Conservation (phyloP, 176 grass and related monocot genomes). For the Musa itinerans region DNA sequence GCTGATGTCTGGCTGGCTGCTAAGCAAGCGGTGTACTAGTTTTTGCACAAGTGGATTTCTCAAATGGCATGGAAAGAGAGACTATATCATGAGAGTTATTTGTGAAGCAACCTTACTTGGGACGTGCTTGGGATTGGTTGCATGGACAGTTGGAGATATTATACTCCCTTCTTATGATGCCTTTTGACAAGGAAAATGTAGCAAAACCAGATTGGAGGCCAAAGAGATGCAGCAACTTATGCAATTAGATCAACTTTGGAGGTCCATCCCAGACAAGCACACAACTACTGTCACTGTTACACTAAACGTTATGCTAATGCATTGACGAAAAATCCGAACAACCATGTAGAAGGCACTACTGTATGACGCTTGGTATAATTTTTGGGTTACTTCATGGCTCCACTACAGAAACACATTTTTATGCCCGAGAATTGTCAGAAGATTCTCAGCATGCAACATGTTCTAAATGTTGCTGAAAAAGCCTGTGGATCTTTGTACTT, state of each 20-base stretch:
- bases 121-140: conserved; percentile 14
- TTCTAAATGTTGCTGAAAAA: conserved; percentile 16
- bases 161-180: conserved; percentile 7
- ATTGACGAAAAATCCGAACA: conserved; percentile 1
- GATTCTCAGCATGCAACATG: conserved; percentile 13
- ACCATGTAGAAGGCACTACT: conserved; percentile 12
- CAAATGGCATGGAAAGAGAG: conserved; percentile 10
- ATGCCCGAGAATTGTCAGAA: conserved; percentile 1
- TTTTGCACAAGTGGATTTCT: conserved; percentile 11
- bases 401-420: not conserved
- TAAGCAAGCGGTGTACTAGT: not conserved
- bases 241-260: conserved; percentile 13
- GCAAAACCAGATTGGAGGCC: conserved; percentile 7
- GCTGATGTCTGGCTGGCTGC: conserved; percentile 11
- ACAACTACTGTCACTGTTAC: not conserved
- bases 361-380: conserved; percentile 9
- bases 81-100: conserved; percentile 20
- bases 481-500: conserved; percentile 8
- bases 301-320: conserved; percentile 15
- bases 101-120: conserved; percentile 3
- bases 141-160: conserved; percentile 11
- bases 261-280: conserved; percentile 11
- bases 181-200: conserved; percentile 5
- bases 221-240: conserved; percentile 14
- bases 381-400: conserved; percentile 12